Evolutionary conservation across 2,329 filamentous ascomycete genomes (phyloP), one percentile per base, ranked within the genome.

Genomic region (Elsinoe fawcettii): DNA sequence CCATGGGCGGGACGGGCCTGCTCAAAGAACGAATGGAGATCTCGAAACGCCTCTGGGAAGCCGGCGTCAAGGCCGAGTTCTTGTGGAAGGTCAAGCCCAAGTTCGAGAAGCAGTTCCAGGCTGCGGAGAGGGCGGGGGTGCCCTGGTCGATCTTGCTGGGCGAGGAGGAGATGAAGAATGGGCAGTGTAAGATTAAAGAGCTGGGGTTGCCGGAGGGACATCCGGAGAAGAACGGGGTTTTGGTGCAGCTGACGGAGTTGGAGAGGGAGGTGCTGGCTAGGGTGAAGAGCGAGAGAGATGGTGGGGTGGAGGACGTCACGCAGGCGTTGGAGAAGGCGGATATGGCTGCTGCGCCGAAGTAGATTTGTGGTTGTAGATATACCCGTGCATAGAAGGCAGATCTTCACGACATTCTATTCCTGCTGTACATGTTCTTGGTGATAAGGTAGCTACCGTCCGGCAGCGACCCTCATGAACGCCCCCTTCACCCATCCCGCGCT

Each of bases 51-150:
- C 77, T 97, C 51, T 95, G 92, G 90, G 84, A 90, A 64, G 89
- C 87, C 6, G 90, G 89, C 18, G 85, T 97, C 74, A 95, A 91
- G 77, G 86, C 91, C 58, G 91, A 97, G 70, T 96, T 93, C 70
- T 77, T 84, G 9, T 89, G 88, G 77, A 97, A 96, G 75, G 81
- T 86, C 63, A 96, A 95, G 77, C 90, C 92, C 14, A 96, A 91
- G 72, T 79, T 95, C 30, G 86, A 84, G 11, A 81, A 85, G 60
- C 92, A 97, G 71, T 97, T 97, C 80, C 95, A 95, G 75, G 85
- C 86, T 18, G 91, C 91, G 9, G 91, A 96, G 70, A 74, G 76
- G 51, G 85, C 83, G 58, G 87, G 86, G 43, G 83, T 95, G 18
- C 92, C 92, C 1, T 87, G 95, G 67, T 89, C 86, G 6, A 80